Base-by-base conservation (phyloP, 176 grass and related monocot genomes). In the Leersia perrieri region DNA sequence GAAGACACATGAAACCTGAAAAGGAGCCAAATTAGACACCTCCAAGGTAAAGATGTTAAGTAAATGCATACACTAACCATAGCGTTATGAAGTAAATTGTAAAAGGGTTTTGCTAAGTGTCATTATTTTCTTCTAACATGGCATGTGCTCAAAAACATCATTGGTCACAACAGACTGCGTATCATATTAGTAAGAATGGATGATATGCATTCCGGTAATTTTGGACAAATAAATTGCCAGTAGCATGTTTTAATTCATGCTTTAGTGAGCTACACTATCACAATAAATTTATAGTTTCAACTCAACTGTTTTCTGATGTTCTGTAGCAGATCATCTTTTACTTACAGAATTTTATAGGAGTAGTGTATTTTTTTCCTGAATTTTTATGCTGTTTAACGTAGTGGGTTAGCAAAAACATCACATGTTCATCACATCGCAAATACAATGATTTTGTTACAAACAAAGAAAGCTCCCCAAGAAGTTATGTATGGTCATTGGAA, bases 1-100 rank as follows among this genome's bases (percentile, higher is more conserved):
- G 87, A 99, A 93, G n/a, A 93, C 93, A 84, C 64, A 93, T 88
- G 75, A 87, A 93, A 96, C 91, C 97, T 99, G 53, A 58, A 55
- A 87, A 79, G 13, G 62, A 80, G 33, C 16, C 51, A 69, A 31
- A 33, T 70, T 63, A 68, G 25, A 73, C 7, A 40, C 2, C 75
- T 75, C 32, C 27, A 36, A 68, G 29, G 62, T 75, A 82, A 42
- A 76, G 31, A 13, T 61, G 23, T 67, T 33, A 73, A 14, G 42
- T 27, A 49, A 85, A 62, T 60, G 33, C 22, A 78, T 23, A 49
- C 30, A 78, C 11, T 25, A n/a, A 81, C 9, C 7, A 58, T 38
- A 58, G 72, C 7, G 34, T 1, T 40, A 26, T 22, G 18, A 60
- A 55, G 22, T 27, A 68, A 79, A 35, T 45, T 23, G 9, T 5